Conservation (phyloP, 306 rosid species). For the Echinosophora koreensis region DNA sequence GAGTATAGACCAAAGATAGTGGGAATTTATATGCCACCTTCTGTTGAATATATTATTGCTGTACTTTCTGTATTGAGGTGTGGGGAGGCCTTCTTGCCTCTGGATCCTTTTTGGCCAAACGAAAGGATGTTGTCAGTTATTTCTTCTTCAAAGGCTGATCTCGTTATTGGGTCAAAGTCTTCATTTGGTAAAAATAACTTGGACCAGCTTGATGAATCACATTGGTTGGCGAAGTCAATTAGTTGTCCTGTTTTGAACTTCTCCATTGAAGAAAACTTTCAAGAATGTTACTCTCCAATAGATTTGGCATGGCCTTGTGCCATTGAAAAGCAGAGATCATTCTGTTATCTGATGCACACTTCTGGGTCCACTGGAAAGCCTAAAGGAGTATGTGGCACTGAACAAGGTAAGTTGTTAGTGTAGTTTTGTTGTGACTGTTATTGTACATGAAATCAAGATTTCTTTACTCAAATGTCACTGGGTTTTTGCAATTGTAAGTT, state of each 20-base stretch:
- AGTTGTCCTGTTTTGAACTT: conserved; percentile 58
- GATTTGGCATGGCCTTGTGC: conserved; percentile 66
- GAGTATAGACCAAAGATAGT: conserved; percentile 66
- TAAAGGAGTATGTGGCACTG: conserved; percentile 92
- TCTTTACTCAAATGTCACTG: background rate
- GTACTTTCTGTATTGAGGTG: conserved; percentile 79
- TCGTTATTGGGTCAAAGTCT: conserved; percentile 62
- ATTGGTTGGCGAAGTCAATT: conserved; percentile 58
- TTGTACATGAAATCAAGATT: conserved; percentile 9
- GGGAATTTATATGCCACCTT: conserved; percentile 83
- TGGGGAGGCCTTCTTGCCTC: conserved; percentile 87
- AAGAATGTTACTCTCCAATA: conserved; percentile 32
- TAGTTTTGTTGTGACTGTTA: conserved; percentile 21
- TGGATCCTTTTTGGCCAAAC: conserved; percentile 88
- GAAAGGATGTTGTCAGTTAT: conserved; percentile 63
- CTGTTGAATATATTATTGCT: conserved; percentile 74
- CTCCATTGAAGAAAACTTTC: conserved; percentile 59
- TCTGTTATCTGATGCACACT: conserved; percentile 88
- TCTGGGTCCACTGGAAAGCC: conserved; percentile 97
- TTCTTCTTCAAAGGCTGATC: conserved; percentile 64
- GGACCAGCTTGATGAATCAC: conserved; percentile 53
- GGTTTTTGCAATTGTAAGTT: conserved; percentile 10
- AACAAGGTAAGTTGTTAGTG: conserved; percentile 60
- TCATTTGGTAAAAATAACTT: conserved; percentile 55
- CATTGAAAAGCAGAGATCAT: conserved; percentile 60